Evolutionary conservation across 139 green algal genomes (phyloP), one percentile per base, ranked within the genome.

Genomic region (Pedinophyceae sp.): DNA sequence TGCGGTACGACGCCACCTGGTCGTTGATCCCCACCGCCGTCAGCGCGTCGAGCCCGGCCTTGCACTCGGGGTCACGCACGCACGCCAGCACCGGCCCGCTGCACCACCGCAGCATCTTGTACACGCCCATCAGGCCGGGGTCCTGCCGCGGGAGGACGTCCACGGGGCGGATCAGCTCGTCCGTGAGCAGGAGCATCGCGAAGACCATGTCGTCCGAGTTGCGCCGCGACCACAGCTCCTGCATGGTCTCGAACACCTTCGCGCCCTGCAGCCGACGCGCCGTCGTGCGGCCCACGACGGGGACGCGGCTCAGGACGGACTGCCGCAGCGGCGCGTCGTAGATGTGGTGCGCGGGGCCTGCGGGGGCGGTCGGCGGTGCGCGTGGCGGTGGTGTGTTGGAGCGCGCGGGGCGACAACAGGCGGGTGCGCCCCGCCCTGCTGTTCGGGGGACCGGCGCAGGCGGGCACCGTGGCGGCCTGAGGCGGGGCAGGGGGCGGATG

Each of bases 61-160:
- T 83, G 74, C 85, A 95, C n/a, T 56, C 66, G 30, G 69, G 54
- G 60, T 94, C 75, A 10, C 52, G 64, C 26, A 91, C 60, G 59
- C 85, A 94, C 10, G 65, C 59, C 27, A 83, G 48, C 2, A 83
- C 77, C 65, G 87, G 48, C 4, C 64, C 48, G 4, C 77, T 59
- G 63, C 86, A 95, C 27, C 93, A 80, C n/a, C 45, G 58, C 3
- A 83, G 39, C 80, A 94, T 93, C 64, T 77, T 85, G 15, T 53
- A 46, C 0, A 85, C 39, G 15, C 65, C 69, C 4, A 16, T 13
- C 18, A 79, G 46, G 47, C 79, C 75, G 34, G 48, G 18, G 4
- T 50, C 43, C 43, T 50, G 43, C 43, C 15, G 38, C 5, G 13
- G 20, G 19, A 50, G 45, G 19, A 23, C 7, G 25, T 5, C 24